phyloP scores from a whole-genome alignment of 202 grass and related monocot species.

The Setaria italica region DNA sequence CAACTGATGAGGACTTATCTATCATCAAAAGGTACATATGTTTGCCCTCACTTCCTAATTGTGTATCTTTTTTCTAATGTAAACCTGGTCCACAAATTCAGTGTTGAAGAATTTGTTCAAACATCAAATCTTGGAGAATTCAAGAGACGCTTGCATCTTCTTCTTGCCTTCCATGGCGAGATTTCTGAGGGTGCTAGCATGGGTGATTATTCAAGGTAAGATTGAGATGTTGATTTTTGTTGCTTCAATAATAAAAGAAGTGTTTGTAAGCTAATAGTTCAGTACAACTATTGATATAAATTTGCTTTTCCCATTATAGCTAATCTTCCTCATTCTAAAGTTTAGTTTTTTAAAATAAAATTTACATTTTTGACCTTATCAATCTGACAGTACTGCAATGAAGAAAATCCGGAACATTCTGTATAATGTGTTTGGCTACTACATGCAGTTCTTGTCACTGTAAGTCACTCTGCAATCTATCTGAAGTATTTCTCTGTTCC shows the following conservation, averaged over 20 bases:
- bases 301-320: background rate
- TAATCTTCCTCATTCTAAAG: slow-evolving; percentile 10
- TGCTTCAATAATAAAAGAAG: background rate
- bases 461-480: slow-evolving; percentile 52
- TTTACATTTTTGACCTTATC: slow-evolving; percentile 36
- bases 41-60: slow-evolving; percentile 4
- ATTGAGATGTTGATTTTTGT: background rate
- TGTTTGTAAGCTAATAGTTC: slow-evolving; percentile 7
- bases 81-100: slow-evolving; percentile 58
- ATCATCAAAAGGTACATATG: slow-evolving; percentile 65
- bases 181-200: slow-evolving; percentile 54
- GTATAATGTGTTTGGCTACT: slow-evolving; percentile 95
- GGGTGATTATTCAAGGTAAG: slow-evolving; percentile 69
- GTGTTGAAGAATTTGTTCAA: slow-evolving; percentile 84
- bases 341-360: background rate
- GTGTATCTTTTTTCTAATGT: slow-evolving; percentile 39
- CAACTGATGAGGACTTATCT: slow-evolving; percentile 53
- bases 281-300: slow-evolving; percentile 13
- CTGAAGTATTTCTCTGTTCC: slow-evolving; percentile 37
- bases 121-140: slow-evolving; percentile 87
- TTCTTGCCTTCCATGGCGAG: slow-evolving; percentile 82
- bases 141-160: slow-evolving; percentile 83
- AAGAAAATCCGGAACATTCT: slow-evolving; percentile 71
- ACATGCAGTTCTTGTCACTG: slow-evolving; percentile 79
- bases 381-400: slow-evolving; percentile 48